phyloP scores from a whole-genome alignment of 2,329 filamentous ascomycete genomes.

The Trichocomaceae sp. region DNA sequence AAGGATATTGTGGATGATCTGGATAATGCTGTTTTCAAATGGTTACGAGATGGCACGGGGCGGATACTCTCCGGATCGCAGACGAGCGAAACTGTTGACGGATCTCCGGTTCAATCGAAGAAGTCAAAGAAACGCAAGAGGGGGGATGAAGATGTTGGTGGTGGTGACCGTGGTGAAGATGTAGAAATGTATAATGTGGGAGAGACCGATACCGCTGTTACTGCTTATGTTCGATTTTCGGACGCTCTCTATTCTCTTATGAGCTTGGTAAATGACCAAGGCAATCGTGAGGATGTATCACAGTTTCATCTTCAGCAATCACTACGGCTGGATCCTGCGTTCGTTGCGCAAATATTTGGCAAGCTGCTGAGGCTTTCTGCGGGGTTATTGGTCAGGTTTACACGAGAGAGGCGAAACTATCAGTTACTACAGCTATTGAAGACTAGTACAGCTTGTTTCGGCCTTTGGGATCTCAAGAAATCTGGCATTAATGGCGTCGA shows the following conservation, averaged over 20 bases:
- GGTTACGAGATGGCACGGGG: constrained; percentile 19
- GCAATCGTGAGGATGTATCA: constrained; percentile 25
- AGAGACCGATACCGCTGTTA: constrained; percentile 17
- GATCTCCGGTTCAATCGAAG: constrained; percentile 23
- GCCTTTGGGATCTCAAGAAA: constrained; percentile 35
- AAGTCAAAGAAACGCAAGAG: constrained; percentile 39
- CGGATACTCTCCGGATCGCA: constrained; percentile 28
- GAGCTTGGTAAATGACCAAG: constrained; percentile 21
- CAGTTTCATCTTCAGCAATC: constrained; percentile 36
- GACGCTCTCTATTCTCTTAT: constrained; percentile 31
- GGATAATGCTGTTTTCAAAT: constrained; percentile 25
- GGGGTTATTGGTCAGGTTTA: constrained; percentile 25
- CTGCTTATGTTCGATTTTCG: constrained; percentile 28
- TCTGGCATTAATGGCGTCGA: constrained; percentile 27
- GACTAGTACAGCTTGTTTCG: constrained; percentile 28
- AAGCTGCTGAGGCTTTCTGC: constrained; percentile 30
- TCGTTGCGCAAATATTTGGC: constrained; percentile 30
- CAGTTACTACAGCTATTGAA: constrained; percentile 31
- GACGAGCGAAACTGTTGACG: constrained; percentile 29
- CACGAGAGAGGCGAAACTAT: constrained; percentile 23
- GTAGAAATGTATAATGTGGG: constrained; percentile 3
- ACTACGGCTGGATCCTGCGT: constrained; percentile 31
- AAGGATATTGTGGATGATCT: constrained; percentile 59
- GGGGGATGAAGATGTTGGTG: constrained; percentile 26
- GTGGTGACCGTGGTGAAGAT: background rate